Conservation (phyloP, 495 filamentous ascomycete genomes). For the Xylaria sp. region DNA sequence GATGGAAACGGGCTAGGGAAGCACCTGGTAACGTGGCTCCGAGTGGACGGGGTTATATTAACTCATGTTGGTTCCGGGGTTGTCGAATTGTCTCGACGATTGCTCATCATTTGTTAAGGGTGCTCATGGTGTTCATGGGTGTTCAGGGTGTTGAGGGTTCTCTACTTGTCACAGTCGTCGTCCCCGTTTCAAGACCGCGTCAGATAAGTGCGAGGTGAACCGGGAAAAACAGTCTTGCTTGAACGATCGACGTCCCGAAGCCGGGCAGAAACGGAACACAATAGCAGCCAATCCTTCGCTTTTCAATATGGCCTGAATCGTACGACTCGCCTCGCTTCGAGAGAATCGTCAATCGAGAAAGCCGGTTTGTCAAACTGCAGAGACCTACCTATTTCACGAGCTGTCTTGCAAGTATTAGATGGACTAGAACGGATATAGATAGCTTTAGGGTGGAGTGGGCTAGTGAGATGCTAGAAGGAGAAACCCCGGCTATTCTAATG, state of each 20-base stretch:
- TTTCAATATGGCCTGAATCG: not conserved
- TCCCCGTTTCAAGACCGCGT: conserved; percentile 20
- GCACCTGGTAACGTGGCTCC: conserved; percentile 33
- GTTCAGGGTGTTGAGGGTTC: conserved; percentile 13
- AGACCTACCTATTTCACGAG: not conserved
- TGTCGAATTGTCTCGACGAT: conserved; percentile 26
- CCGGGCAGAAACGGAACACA: conserved; percentile 6
- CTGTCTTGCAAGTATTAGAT: not conserved
- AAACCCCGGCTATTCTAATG: conserved; percentile 11
- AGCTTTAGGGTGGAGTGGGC: not conserved
- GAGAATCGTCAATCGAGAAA: not conserved
- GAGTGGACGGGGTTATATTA: conserved; percentile 42
- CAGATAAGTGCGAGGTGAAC: not conserved
- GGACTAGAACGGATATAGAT: too few species aligned
- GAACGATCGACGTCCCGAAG: conserved; percentile 17
- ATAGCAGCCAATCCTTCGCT: not conserved
- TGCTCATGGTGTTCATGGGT: too few species aligned
- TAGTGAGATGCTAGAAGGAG: not conserved
- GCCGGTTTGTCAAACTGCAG: not conserved
- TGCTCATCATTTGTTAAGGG: conserved; percentile 25
- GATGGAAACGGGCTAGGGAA: conserved; percentile 32
- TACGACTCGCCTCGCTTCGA: not conserved
- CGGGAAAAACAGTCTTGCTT: conserved; percentile 1
- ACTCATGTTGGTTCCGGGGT: conserved; percentile 30
- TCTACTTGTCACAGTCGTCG: not conserved